Base-by-base conservation (phyloP, 345 rosid species). In the Gossypium mustelinum region DNA sequence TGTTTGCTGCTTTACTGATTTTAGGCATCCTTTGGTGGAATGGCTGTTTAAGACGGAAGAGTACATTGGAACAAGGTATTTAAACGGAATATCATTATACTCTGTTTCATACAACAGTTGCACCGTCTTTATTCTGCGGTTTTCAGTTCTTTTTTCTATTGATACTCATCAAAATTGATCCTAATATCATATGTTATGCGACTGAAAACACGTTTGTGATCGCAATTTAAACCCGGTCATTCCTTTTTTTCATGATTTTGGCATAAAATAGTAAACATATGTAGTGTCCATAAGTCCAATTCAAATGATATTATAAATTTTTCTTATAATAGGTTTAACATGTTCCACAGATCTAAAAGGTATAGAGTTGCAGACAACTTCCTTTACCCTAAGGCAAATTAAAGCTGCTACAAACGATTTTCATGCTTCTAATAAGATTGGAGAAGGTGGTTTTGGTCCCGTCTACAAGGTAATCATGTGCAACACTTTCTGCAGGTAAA, bases 381-480 rank as follows among this genome's bases (percentile, higher is more conserved):
- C 44, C 29, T 81, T 76, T 75, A 74, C 75, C 65, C 62, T 76
- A 29, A 84, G 34, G 45, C 86, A 81, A 68, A 81, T 81, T 44
- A 78, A 81, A 76, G 79, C 62, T 64, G 84, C 86, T 0, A 81
- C 86, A 0, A 59, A 74, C 18, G 25, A 84, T 57, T 84, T 84
- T 72, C 47, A 77, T 62, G 80, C 69, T 22, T 54, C 25, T 56
- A 79, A 84, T 73, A 84, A 81, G 63, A 76, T 84, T 74, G 84
- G 86, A 70, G 84, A 84, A 81, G 86, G 86, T 17, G 86, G 84
- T 11, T 83, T 83, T 0, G 84, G 84, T 47, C 77, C 84, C 69
- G 86, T 83, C 0, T 84, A 81, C 68, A 84, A 79, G 82, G 86
- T 83, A 34, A 70, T 44, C 11, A n/a, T 44, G 1, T 2, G 39